Conservation (phyloP, 2,329 filamentous ascomycete species). For the Colletotrichum limetticola region DNA sequence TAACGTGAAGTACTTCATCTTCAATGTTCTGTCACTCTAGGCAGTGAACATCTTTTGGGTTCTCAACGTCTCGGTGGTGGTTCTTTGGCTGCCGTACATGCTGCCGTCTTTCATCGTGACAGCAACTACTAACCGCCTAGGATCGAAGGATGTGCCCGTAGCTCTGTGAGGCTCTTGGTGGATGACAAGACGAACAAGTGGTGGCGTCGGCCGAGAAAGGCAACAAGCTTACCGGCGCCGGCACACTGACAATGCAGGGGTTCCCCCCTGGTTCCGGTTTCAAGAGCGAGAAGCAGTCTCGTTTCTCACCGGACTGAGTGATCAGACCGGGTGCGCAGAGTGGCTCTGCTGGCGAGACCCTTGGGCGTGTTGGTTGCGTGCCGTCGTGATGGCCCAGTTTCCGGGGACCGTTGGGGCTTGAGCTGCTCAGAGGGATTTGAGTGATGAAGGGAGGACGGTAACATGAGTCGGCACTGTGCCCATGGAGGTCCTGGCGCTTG, state of each 20-base stretch:
- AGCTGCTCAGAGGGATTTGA: background rate
- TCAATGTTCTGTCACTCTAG: too few relatives aligned
- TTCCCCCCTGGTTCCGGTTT: conserved; percentile 22
- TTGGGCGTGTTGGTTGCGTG: background rate
- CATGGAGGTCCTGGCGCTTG: conserved; percentile 13
- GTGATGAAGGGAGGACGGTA: background rate
- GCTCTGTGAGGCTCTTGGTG: background rate
- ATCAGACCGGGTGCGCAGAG: conserved; percentile 15
- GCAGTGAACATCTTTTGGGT: too few relatives aligned
- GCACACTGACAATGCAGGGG: conserved; percentile 24
- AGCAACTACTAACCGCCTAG: background rate
- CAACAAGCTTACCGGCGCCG: background rate
- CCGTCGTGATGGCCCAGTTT: background rate
- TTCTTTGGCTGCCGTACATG: background rate
- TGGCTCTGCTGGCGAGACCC: background rate
- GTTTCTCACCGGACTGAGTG: background rate
- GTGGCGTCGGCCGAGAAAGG: background rate
- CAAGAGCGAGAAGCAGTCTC: background rate
- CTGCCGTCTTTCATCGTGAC: background rate
- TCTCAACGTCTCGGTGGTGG: background rate
- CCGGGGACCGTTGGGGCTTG: conserved; percentile 23
- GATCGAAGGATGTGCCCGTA: background rate
- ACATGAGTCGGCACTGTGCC: conserved; percentile 14
- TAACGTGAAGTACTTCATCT: background rate
- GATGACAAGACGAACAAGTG: background rate